A percentile compares a stretch with the other conserved stretches of the same genome.
Conservation (phyloP, 176 grass and related monocot genomes). For the Oryza australiensis region DNA sequence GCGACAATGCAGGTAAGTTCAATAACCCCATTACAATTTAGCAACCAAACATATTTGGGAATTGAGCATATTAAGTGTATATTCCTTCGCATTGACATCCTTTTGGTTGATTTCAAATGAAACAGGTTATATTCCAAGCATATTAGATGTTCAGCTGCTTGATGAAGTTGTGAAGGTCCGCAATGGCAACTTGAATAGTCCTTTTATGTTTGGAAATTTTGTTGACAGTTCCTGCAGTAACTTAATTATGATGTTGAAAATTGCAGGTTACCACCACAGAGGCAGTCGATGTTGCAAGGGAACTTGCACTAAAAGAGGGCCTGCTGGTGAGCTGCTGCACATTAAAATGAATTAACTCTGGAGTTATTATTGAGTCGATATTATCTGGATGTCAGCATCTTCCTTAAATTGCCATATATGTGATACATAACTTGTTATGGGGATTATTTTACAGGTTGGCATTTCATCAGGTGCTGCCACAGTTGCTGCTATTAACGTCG, state of each 20-base stretch:
- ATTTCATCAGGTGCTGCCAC: constrained; percentile 95
- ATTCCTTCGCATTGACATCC: constrained; percentile 17
- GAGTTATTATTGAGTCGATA: background rate
- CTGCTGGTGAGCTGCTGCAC: constrained; percentile 58
- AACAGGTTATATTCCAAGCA: constrained; percentile 86
- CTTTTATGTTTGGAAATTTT: constrained; percentile 30
- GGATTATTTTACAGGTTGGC: constrained; percentile 70
- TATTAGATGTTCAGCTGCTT: constrained; percentile 85
- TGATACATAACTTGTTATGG: background rate
- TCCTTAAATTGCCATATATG: background rate
- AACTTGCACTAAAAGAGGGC: constrained; percentile 84
- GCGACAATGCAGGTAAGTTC: constrained; percentile 70
- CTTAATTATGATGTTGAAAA: constrained; percentile 35
- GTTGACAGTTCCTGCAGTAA: constrained; percentile 2
- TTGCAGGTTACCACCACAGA: constrained; percentile 76
- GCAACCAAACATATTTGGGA: constrained; percentile 11
- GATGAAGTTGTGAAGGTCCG: constrained; percentile 98
- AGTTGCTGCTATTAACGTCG: constrained; percentile 78
- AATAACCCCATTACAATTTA: constrained; percentile 11
- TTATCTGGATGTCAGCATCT: background rate
- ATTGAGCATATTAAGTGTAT: background rate
- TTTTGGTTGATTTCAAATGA: constrained; percentile 25
- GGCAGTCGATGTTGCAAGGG: constrained; percentile 77
- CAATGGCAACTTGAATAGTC: constrained; percentile 25
- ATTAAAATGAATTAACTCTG: background rate